Percentiles rank a stretch among this genome's conserved stretches.
These are phyloP conservation scores for Talaromyces piceae DNA, from an alignment of 2,329 filamentous ascomycete species.

Conservation along the genomic window DNA sequence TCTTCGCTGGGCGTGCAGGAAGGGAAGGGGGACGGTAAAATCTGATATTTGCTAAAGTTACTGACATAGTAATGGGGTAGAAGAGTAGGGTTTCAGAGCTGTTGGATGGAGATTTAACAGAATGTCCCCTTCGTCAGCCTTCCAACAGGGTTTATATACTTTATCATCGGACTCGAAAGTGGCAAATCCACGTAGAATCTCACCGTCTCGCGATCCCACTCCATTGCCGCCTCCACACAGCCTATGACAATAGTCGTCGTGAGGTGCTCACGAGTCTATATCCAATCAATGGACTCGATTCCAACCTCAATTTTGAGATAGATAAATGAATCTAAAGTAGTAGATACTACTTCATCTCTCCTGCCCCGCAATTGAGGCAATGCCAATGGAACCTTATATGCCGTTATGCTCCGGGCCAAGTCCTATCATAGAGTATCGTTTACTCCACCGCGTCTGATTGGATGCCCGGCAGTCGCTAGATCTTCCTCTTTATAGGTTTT, in stretches of 20 bases:
- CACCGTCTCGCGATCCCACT: background rate
- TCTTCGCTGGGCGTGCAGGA: background rate
- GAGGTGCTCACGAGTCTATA: background rate
- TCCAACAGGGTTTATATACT: constrained; percentile 3
- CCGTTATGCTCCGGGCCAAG: background rate
- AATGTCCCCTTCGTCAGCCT: background rate
- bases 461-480: background rate
- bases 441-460: background rate
- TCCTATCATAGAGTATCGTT: background rate
- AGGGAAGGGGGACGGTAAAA: constrained; percentile 1
- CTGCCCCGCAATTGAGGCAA: constrained; percentile 1
- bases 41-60: constrained; percentile 1
- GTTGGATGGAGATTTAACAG: background rate
- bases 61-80: background rate
- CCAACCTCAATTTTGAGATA: background rate
- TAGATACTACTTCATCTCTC: background rate
- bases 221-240: background rate
- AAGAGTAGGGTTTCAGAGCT: background rate
- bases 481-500: background rate
- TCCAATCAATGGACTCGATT: background rate
- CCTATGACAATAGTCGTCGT: background rate
- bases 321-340: background rate
- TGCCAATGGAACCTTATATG: background rate
- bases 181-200: background rate
- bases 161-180: background rate